Conservation (phyloP, 2,329 filamentous ascomycete genomes). For the Ophiobolus disseminans region DNA sequence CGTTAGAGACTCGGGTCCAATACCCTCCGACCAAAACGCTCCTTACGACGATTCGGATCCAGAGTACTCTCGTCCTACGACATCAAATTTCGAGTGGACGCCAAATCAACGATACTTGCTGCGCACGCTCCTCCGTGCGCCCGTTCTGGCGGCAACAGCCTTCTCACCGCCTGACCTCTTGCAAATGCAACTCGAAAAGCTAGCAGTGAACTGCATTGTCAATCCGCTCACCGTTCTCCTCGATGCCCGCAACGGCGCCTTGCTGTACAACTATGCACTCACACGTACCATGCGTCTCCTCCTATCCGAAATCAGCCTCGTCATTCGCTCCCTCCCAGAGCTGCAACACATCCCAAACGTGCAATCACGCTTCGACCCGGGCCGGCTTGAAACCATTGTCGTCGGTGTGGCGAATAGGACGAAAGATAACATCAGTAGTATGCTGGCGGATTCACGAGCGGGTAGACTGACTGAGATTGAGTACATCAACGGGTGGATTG, state of each 20-base stretch:
- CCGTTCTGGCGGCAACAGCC: slow-evolving; percentile 66
- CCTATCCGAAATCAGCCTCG: slow-evolving; percentile 74
- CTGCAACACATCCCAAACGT: slow-evolving; percentile 67
- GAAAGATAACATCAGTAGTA: slow-evolving; percentile 66
- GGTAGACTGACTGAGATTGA: slow-evolving; percentile 76
- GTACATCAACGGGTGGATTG: slow-evolving; percentile 88
- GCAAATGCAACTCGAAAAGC: slow-evolving; percentile 76
- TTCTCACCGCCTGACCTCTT: slow-evolving; percentile 69
- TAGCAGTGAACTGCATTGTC: slow-evolving; percentile 77
- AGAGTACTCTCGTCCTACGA: slow-evolving; percentile 20
- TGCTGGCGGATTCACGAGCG: slow-evolving; percentile 69
- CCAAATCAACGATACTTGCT: slow-evolving; percentile 66
- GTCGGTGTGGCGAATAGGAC: slow-evolving; percentile 62
- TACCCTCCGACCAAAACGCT: slow-evolving; percentile 1
- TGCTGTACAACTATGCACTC: slow-evolving; percentile 72
- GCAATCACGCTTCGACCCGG: slow-evolving; percentile 63
- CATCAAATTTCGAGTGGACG: slow-evolving; percentile 42
- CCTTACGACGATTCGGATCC: slow-evolving; percentile 22
- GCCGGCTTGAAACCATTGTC: slow-evolving; percentile 68
- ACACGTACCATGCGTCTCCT: slow-evolving; percentile 73
- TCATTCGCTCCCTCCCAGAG: slow-evolving; percentile 79
- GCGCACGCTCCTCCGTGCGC: slow-evolving; percentile 67
- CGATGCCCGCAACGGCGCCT: slow-evolving; percentile 74
- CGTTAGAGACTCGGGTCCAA: neutral
- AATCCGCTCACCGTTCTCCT: slow-evolving; percentile 83